Conservation (phyloP, 2,329 filamentous ascomycete genomes). For the Epichloe glyceriae region DNA sequence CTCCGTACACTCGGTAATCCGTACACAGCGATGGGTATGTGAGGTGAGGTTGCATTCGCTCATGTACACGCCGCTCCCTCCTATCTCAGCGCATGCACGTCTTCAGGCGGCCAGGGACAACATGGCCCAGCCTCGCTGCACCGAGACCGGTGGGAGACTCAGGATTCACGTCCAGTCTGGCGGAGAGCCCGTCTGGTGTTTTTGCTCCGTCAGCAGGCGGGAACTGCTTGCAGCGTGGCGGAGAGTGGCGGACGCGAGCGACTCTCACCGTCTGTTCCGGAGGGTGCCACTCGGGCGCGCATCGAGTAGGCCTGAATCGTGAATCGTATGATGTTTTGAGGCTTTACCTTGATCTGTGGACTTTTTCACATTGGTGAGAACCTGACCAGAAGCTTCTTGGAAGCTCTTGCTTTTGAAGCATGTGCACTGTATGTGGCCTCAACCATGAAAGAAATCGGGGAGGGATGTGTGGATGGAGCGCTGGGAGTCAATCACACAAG, state of each 20-base stretch:
- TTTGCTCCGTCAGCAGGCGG: conserved; percentile 6
- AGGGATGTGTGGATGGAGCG: too few relatives aligned
- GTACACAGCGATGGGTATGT: not conserved
- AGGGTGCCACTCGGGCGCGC: not conserved
- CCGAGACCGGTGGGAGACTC: not conserved
- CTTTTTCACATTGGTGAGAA: too few relatives aligned
- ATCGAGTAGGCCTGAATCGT: not conserved
- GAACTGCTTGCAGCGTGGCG: conserved; percentile 2
- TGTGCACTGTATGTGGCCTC: too few relatives aligned
- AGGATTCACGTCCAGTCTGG: not conserved
- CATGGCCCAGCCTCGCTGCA: conserved; percentile 1
- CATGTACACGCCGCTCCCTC: not conserved
- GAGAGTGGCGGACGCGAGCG: conserved; percentile 2
- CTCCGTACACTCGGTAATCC: too few relatives aligned
- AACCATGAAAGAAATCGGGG: too few relatives aligned
- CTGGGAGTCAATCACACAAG: too few relatives aligned
- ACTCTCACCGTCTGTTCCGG: not conserved
- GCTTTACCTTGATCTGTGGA: too few relatives aligned
- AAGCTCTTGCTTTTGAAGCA: too few relatives aligned
- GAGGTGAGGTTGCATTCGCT: not conserved
- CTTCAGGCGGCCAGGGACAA: conserved; percentile 11
- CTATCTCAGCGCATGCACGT: conserved; percentile 4
- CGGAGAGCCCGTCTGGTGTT: not conserved
- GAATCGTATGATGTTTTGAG: too few relatives aligned
- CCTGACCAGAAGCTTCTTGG: too few relatives aligned